Evolutionary conservation across 2,329 filamentous ascomycete species (phyloP).

Genomic region (Fusarium metavorans): DNA sequence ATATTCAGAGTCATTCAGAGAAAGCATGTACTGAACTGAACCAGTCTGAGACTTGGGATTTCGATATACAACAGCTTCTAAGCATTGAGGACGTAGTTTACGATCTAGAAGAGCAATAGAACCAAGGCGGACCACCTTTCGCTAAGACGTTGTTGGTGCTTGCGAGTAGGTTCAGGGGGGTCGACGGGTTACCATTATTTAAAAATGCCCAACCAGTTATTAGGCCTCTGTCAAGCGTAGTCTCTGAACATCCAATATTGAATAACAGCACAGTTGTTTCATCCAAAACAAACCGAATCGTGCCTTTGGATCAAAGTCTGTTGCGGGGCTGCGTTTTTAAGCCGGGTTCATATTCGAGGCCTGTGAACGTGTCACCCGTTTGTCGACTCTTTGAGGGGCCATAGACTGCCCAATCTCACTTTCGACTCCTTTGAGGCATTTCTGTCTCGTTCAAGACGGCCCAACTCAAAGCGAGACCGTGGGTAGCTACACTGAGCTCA

Average conservation of each 20-base stretch:
- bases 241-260: not conserved
- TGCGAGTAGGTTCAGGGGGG: not conserved
- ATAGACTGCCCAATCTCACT: not conserved
- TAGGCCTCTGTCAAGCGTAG: not conserved
- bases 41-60: not conserved
- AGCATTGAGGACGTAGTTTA: not conserved
- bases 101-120: not conserved
- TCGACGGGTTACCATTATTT: not conserved
- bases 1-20: not conserved
- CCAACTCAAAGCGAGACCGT: too few species aligned
- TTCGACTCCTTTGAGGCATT: not conserved
- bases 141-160: not conserved
- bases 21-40: not conserved
- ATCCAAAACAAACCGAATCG: not conserved
- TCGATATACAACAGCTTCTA: not conserved
- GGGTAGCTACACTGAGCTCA: accelerated
- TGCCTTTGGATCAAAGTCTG: not conserved
- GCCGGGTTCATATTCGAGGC: too few species aligned
- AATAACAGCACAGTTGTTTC: too few species aligned
- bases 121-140: not conserved
- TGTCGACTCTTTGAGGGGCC: not conserved
- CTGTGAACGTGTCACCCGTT: too few species aligned
- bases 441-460: not conserved
- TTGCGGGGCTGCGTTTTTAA: not conserved
- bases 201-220: not conserved